These are phyloP conservation scores for Magnolia officinalis DNA, from an alignment of 164 flowering plant species.

Conservation along the genomic window DNA sequence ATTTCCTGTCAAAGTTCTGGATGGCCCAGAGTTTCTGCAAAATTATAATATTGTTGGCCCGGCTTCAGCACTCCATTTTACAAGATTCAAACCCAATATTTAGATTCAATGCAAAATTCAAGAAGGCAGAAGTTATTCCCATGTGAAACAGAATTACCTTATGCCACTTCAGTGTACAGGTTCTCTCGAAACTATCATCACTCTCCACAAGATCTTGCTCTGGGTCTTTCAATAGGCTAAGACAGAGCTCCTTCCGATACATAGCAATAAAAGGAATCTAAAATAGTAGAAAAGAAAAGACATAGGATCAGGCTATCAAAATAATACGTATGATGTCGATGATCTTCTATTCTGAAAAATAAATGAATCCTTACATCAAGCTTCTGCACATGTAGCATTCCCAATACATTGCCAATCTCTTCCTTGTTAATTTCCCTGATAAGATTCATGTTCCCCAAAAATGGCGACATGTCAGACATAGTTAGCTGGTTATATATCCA, in stretches of 20 bases:
- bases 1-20: constrained; percentile 79
- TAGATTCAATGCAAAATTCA: too few relatives aligned
- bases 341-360: too few relatives aligned
- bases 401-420: constrained; percentile 65
- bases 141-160: constrained; percentile 15
- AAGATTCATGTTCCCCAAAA: constrained; percentile 28
- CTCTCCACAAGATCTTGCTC: constrained; percentile 33
- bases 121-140: background rate
- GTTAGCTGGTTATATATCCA: constrained; percentile 72
- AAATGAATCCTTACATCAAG: constrained; percentile 58
- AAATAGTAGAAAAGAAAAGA: constrained; percentile 1
- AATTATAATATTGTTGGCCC: constrained; percentile 3
- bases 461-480: constrained; percentile 9
- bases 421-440: constrained; percentile 33
- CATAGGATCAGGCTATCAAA: background rate
- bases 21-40: constrained; percentile 84
- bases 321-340: background rate
- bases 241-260: constrained; percentile 84
- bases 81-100: too few relatives aligned
- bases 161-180: constrained; percentile 21
- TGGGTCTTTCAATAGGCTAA: constrained; percentile 57
- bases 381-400: constrained; percentile 71
- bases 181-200: constrained; percentile 20
- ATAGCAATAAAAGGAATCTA: constrained; percentile 91
- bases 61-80: background rate